Conservation (phyloP, 805 yeast species). For the Pichia exigua region DNA sequence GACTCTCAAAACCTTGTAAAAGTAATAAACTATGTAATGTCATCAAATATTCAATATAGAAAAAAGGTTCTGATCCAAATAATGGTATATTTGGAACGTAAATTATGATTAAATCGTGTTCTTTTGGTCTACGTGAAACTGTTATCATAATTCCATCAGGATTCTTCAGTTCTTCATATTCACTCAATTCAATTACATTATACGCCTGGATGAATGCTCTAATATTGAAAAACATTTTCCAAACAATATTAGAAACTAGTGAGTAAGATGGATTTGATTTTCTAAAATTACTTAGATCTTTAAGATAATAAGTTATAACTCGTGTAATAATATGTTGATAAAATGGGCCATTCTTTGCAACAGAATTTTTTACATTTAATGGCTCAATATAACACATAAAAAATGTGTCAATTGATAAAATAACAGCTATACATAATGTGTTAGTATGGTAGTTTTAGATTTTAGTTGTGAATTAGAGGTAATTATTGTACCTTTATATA, state of each 20-base stretch:
- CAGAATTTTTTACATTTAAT: slow-evolving; percentile 21
- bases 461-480: neutral
- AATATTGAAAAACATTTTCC: slow-evolving; percentile 26
- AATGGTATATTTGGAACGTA: slow-evolving; percentile 40
- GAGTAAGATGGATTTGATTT: slow-evolving; percentile 16
- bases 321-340: slow-evolving; percentile 20
- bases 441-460: neutral
- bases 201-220: slow-evolving; percentile 28
- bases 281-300: slow-evolving; percentile 12
- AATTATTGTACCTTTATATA: slow-evolving; percentile 2
- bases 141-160: slow-evolving; percentile 20
- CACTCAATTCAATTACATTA: slow-evolving; percentile 29
- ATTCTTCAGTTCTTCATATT: slow-evolving; percentile 16
- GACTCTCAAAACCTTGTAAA: slow-evolving; percentile 43
- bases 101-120: slow-evolving; percentile 35
- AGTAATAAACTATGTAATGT: slow-evolving; percentile 34
- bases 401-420: slow-evolving; percentile 18
- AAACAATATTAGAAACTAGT: slow-evolving; percentile 25
- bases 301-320: slow-evolving; percentile 16
- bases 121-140: slow-evolving; percentile 27
- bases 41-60: slow-evolving; percentile 38
- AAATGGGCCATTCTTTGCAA: slow-evolving; percentile 26
- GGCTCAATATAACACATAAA: slow-evolving; percentile 27
- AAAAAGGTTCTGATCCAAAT: slow-evolving; percentile 29
- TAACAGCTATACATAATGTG: slow-evolving; percentile 12